Base-by-base conservation (phyloP, 192 early-diverging fungal species). In the Mortierella claussenii region DNA sequence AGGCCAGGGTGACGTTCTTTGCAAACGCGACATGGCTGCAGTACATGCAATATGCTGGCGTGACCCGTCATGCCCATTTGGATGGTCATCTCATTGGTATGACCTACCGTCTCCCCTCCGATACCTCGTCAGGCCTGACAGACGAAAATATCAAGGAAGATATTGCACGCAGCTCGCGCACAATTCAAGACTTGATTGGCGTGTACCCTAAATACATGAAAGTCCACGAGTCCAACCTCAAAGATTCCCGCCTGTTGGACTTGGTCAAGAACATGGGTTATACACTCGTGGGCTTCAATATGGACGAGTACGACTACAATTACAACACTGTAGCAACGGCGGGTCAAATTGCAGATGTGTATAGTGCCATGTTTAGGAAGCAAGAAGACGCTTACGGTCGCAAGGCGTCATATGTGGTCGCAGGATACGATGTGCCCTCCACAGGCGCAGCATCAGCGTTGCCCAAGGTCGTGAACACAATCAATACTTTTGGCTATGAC, bases 61-160 rank as follows among this genome's bases (percentile, higher is more conserved):
- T 85, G 37, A 63, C 82, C 32, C 81, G 82, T 21, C 83, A 82
- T 59, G 81, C 83, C n/a, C 82, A 82, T 51, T 59, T 81, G 48
- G 83, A 85, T 33, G 83, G 83, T 13, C 81, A 85, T 42, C 74
- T 82, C 42, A 85, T 85, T 64, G 83, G 81, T 20, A 85, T 85
- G 83, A 85, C 81, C 26, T 85, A 85, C 58, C 83, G 83, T 26
- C 61, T 82, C 0, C 83, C 83, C 27, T 67, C 73, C 2, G 81
- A 85, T 42, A 76, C 68, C 12, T 79, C 81, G 10, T 21, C 68
- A 4, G 67, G 70, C 12, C 40, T 71, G 49, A 74, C 79, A 10
- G 73, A 85, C 27, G 62, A 79, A 1, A 60, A 82, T n/a, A 44
- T 85, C 40, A 65, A 69, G 49, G 42, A 78, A 5, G 81, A 82